Evolutionary conservation across 139 green algal species (phyloP).

Genomic region (Tetradesmus obliquus): DNA sequence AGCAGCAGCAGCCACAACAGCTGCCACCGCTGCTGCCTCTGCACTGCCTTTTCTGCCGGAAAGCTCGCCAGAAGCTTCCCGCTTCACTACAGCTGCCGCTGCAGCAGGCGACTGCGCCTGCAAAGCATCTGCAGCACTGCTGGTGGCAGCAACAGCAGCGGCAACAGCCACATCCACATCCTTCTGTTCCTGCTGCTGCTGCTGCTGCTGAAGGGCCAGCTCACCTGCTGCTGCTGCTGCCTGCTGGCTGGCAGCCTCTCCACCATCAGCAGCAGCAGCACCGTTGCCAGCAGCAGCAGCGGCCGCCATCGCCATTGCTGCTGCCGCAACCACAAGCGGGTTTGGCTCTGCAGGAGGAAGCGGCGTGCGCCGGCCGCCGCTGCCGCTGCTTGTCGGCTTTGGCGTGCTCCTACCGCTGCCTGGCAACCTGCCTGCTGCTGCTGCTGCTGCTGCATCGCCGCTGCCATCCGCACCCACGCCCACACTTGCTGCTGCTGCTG

Average conservation of each 20-base stretch:
- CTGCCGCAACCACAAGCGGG: not conserved
- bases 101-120: not conserved
- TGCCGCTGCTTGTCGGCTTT: not conserved
- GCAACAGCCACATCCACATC: not conserved
- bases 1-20: not conserved
- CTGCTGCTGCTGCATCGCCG: not conserved
- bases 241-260: not conserved
- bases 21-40: not conserved
- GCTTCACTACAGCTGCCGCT: not conserved
- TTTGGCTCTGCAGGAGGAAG: not conserved
- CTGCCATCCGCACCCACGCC: not conserved
- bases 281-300: not conserved
- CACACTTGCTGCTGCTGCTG: not conserved
- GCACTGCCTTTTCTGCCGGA: not conserved
- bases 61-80: not conserved
- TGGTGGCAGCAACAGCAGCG: not conserved
- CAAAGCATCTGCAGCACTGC: not conserved
- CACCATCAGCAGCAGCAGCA: not conserved
- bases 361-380: not conserved
- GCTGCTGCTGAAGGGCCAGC: not conserved
- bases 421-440: not conserved
- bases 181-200: constrained; percentile 1
- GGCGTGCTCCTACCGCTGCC: not conserved
- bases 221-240: constrained; percentile 11
- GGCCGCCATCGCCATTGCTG: not conserved